These are phyloP conservation scores for Colletotrichum tanaceti DNA, from an alignment of 2,329 filamentous ascomycete species.

Conservation along the genomic window DNA sequence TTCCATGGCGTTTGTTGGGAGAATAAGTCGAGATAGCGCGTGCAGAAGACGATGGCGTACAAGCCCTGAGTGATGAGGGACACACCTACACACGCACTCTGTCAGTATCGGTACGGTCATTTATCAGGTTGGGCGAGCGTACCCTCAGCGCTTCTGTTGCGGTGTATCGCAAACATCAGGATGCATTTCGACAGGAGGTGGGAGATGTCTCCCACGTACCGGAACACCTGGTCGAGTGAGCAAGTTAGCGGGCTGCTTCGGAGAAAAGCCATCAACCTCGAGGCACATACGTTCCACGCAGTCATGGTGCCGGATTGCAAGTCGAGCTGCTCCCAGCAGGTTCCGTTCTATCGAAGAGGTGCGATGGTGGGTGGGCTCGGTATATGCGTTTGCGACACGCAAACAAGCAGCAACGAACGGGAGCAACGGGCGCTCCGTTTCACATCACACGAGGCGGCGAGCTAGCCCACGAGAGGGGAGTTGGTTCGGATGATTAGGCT, in stretches of 20 bases:
- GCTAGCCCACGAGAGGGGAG: constrained; percentile 1
- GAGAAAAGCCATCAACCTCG: background rate
- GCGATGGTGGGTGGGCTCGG: constrained; percentile 10
- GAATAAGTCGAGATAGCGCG: constrained; percentile 89
- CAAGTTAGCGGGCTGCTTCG: constrained; percentile 23
- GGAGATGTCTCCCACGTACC: constrained; percentile 84
- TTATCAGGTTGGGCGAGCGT: constrained; percentile 40
- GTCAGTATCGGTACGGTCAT: constrained; percentile 36
- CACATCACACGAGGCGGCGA: constrained; percentile 39
- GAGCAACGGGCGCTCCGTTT: constrained; percentile 35
- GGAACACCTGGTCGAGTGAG: constrained; percentile 65
- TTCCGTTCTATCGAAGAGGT: constrained; percentile 10
- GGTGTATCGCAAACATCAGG: constrained; percentile 89
- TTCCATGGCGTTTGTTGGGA: constrained; percentile 71
- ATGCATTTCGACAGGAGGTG: constrained; percentile 91
- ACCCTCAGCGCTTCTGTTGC: constrained; percentile 88
- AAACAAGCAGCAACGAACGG: constrained; percentile 30
- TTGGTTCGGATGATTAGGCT: constrained; percentile 12
- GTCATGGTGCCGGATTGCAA: constrained; percentile 49
- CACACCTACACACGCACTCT: constrained; percentile 68
- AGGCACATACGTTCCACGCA: constrained; percentile 54
- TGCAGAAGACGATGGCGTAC: constrained; percentile 86
- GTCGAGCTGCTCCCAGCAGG: constrained; percentile 33
- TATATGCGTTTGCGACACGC: constrained; percentile 30
- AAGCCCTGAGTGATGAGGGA: constrained; percentile 91